phyloP scores from a whole-genome alignment of 2,329 filamentous ascomycete genomes.

The Fusarium sp. region DNA sequence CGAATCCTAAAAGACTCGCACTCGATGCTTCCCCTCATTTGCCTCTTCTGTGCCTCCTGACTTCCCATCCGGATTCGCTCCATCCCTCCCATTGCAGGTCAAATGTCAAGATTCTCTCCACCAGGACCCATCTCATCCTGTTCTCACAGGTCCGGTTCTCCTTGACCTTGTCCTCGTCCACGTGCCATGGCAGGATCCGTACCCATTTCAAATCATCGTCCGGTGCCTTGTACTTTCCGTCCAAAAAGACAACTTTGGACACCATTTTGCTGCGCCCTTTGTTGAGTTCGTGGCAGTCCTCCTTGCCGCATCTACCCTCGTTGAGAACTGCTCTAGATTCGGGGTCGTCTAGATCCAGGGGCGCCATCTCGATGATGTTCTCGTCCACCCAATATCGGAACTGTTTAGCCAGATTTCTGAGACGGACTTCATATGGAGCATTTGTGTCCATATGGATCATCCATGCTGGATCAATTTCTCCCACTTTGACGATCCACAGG shows the following conservation, averaged over 20 bases:
- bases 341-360: slow-evolving; percentile 48
- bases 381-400: slow-evolving; percentile 54
- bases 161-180: slow-evolving; percentile 39
- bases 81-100: slow-evolving; percentile 50
- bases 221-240: slow-evolving; percentile 46
- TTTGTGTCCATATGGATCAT: slow-evolving; percentile 47
- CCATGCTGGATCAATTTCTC: slow-evolving; percentile 51
- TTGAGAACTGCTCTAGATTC: slow-evolving; percentile 48
- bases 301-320: slow-evolving; percentile 49
- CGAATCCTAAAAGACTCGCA: background rate
- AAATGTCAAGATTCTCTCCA: slow-evolving; percentile 52
- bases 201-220: slow-evolving; percentile 44
- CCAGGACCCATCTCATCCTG: slow-evolving; percentile 51
- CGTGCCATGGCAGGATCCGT: slow-evolving; percentile 48
- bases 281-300: slow-evolving; percentile 50
- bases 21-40: slow-evolving; percentile 1
- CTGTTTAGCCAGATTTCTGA: slow-evolving; percentile 49
- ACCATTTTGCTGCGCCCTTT: slow-evolving; percentile 49
- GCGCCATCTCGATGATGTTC: slow-evolving; percentile 51
- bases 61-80: slow-evolving; percentile 42
- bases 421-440: slow-evolving; percentile 43
- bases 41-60: slow-evolving; percentile 23
- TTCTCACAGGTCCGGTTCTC: slow-evolving; percentile 45
- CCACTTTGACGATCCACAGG: slow-evolving; percentile 53
- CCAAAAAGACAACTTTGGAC: slow-evolving; percentile 52